Base-by-base conservation (phyloP, 768 basidiomycete species). In the Termitomyces sp. region DNA sequence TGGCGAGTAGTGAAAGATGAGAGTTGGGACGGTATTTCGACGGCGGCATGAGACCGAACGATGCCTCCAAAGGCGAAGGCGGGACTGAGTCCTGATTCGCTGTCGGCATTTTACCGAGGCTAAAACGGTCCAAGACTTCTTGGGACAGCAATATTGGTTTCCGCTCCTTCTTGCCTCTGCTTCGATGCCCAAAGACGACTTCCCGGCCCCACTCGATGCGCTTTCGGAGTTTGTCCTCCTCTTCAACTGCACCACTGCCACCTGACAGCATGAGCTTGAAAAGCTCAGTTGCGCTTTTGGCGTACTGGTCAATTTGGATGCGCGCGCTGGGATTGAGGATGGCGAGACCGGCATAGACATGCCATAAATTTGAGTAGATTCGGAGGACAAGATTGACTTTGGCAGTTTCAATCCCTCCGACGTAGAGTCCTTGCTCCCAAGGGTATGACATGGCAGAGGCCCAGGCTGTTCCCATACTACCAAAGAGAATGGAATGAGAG, bases 401-500 rank as follows among this genome's bases (percentile, higher is more conserved):
- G 67, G 94, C 94, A 1, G 94, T 96, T 73, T 99, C 97, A 67
- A 99, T 95, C 0, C 97, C 97, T 24, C 95, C 93, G 35, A 97
- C 93, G 74, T 98, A 98, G 52, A 91, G 86, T 1, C 93, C 92
- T 44, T 90, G 85, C 74, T 98, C 96, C 97, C 97, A 98, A 3
- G 97, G 97, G 72, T 97, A 98, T 22, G 82, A 79, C 8, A 78
- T 75, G 11, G 86, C 80, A 40, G 84, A 81, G 39, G 85, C 84
- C 97, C 97, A 99, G 0, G 97, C 97, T 0, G 94, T 96, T 8
- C 97, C 97, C 97, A 99, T 99, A 65, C 97, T 98, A 45, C 55
- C 52, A 28, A 45, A 40, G 18, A 44, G 38, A 33, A 42, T 33
- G 42, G 48, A 36, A 32, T 59, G 50, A 63, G 58, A 54, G 18